Conservation (phyloP, 1,284 basidiomycete genomes). For the Fereydounia khargensis region DNA sequence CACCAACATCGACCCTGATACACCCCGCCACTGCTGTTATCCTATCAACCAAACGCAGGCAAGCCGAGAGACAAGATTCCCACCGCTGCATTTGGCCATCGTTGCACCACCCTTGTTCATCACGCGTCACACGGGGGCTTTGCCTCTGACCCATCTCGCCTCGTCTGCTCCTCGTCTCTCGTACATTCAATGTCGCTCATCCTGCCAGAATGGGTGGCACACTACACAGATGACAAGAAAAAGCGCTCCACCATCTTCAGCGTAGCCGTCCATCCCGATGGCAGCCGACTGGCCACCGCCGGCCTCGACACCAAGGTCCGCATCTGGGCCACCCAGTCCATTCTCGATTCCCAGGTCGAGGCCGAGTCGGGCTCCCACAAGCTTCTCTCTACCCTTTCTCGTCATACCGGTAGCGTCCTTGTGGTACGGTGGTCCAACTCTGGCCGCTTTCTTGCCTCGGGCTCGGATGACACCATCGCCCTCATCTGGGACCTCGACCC, state of each 20-base stretch:
- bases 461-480: constrained; percentile 90
- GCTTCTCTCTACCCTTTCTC: constrained; percentile 81
- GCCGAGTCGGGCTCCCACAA: constrained; percentile 74
- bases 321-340: constrained; percentile 94
- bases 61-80: too few species aligned
- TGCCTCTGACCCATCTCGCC: constrained; percentile 42
- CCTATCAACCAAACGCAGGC: too few species aligned
- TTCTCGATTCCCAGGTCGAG: constrained; percentile 73
- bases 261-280: constrained; percentile 90
- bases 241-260: constrained; percentile 87
- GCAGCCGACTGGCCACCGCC: constrained; percentile 90
- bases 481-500: constrained; percentile 93
- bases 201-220: constrained; percentile 55
- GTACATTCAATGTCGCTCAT: constrained; percentile 52
- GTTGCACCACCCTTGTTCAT: background rate
- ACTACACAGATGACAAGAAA: constrained; percentile 55
- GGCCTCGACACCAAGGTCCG: constrained; percentile 90
- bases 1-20: too few species aligned
- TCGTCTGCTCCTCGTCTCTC: too few species aligned
- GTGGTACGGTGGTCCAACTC: constrained; percentile 94
- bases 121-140: constrained; percentile 44
- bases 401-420: constrained; percentile 91
- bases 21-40: too few species aligned
- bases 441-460: constrained; percentile 89
- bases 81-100: too few species aligned